Percentiles rank a stretch among this genome's conserved stretches.
phyloP scores from a whole-genome alignment of 352 stramenopile genomes.

The Pythium utonaiense region DNA sequence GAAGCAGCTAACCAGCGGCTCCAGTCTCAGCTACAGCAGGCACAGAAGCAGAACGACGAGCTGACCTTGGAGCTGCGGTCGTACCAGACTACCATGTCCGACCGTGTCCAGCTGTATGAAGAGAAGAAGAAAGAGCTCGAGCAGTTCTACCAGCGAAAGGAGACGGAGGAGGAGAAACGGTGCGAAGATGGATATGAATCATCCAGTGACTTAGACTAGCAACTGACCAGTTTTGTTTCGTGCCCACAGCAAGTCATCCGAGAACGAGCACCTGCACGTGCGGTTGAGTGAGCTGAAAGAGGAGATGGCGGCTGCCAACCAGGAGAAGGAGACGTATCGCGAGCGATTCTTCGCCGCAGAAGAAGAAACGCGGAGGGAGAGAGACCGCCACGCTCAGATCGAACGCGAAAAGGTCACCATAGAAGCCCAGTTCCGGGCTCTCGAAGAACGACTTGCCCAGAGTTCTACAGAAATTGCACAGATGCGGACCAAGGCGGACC shows the following conservation, averaged over 20 bases:
- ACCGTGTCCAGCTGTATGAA: conserved; percentile 52
- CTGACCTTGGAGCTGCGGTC: conserved; percentile 56
- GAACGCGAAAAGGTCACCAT: conserved; percentile 68
- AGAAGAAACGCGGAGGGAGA: conserved; percentile 48
- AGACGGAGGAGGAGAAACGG: conserved; percentile 47
- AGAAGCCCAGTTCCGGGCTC: conserved; percentile 45
- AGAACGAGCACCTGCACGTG: conserved; percentile 54
- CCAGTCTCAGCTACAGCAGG: conserved; percentile 48
- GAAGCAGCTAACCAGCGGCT: conserved; percentile 34
- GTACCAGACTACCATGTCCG: conserved; percentile 39
- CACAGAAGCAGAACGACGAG: conserved; percentile 54
- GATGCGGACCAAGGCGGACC: conserved; percentile 55
- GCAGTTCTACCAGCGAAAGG: conserved; percentile 57
- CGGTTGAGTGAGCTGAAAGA: conserved; percentile 43
- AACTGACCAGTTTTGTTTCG: not conserved
- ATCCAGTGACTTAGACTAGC: too few species aligned
- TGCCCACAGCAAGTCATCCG: conserved; percentile 33
- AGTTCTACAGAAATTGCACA: conserved; percentile 35
- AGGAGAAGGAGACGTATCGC: conserved; percentile 49
- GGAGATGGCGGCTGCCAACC: conserved; percentile 43
- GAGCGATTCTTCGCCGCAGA: conserved; percentile 36
- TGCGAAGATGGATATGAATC: conserved; percentile 10
- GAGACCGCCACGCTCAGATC: conserved; percentile 42
- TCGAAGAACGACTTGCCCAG: conserved; percentile 44
- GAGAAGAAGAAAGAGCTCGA: conserved; percentile 67